These are phyloP conservation scores for Trichoderma breve DNA, from an alignment of 2,329 filamentous ascomycete genomes.

Conservation along the genomic window DNA sequence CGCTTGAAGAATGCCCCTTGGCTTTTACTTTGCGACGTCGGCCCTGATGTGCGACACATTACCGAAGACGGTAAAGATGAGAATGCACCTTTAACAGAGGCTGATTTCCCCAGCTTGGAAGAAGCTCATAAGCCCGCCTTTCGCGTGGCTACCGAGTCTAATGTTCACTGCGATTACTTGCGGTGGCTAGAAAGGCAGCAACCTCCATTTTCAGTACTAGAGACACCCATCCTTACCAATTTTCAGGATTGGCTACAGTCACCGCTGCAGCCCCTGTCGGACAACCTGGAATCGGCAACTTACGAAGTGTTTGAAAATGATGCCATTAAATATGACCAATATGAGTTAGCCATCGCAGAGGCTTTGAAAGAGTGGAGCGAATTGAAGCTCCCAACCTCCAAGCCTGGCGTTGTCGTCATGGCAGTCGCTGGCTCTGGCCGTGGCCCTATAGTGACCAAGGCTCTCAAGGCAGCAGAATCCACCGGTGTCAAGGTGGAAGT, in stretches of 20 bases:
- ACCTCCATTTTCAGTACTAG: conserved; percentile 54
- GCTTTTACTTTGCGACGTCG: conserved; percentile 62
- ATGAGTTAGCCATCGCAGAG: conserved; percentile 78
- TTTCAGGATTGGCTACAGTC: conserved; percentile 95
- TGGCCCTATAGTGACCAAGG: conserved; percentile 86
- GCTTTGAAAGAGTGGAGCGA: conserved; percentile 78
- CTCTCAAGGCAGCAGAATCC: conserved; percentile 72
- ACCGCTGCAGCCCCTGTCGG: conserved; percentile 87
- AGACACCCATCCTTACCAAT: conserved; percentile 51
- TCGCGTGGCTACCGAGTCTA: conserved; percentile 31
- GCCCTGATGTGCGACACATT: conserved; percentile 43
- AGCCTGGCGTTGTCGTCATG: conserved; percentile 71
- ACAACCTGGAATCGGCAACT: conserved; percentile 94
- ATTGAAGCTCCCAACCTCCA: conserved; percentile 69
- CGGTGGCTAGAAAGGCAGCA: conserved; percentile 82
- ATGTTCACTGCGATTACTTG: conserved; percentile 71
- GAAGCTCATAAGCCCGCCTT: conserved; percentile 53
- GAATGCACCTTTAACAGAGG: conserved; percentile 39
- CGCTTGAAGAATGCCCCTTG: conserved; percentile 61
- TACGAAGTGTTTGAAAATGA: conserved; percentile 99
- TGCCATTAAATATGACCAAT: conserved; percentile 96
- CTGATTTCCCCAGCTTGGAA: conserved; percentile 66
- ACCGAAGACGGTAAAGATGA: conserved; percentile 30
- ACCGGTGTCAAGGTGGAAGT: conserved; percentile 78
- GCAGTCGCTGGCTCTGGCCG: conserved; percentile 92